These are phyloP conservation scores for Annulohypoxylon maeteangense DNA, from an alignment of 495 filamentous ascomycete species.

Conservation along the genomic window DNA sequence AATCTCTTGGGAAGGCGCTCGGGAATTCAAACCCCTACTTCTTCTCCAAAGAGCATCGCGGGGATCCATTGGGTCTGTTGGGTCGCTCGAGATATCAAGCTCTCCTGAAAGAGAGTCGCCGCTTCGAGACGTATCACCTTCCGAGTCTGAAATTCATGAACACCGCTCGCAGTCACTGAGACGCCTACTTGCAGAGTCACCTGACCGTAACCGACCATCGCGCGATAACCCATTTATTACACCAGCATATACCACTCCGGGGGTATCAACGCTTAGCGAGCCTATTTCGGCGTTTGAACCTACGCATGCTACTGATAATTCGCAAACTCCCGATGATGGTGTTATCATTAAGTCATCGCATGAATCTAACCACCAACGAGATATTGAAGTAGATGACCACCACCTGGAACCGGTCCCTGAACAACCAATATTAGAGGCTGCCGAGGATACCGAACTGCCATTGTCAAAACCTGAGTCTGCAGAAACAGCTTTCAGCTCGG, in stretches of 20 bases:
- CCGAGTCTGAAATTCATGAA: slow-evolving; percentile 16
- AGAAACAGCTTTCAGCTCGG: slow-evolving; percentile 47
- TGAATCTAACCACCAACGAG: slow-evolving; percentile 5
- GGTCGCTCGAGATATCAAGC: slow-evolving; percentile 14
- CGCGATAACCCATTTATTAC: slow-evolving; percentile 12
- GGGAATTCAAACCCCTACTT: slow-evolving; percentile 62
- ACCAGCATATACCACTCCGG: not conserved
- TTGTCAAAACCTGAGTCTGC: slow-evolving; percentile 35
- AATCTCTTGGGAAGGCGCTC: slow-evolving; percentile 61
- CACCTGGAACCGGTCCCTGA: slow-evolving; percentile 29
- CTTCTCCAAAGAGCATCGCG: slow-evolving; percentile 53
- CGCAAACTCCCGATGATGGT: not conserved
- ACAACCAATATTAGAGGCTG: slow-evolving; percentile 9
- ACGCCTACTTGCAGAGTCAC: slow-evolving; percentile 5
- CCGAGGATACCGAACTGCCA: slow-evolving; percentile 19
- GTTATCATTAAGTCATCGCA: not conserved
- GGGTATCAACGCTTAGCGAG: not conserved
- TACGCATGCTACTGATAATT: not conserved
- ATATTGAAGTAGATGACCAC: slow-evolving; percentile 13
- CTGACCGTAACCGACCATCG: not conserved
- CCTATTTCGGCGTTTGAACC: not conserved
- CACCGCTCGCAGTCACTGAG: slow-evolving; percentile 8
- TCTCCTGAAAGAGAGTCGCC: slow-evolving; percentile 35
- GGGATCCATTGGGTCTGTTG: slow-evolving; percentile 18
- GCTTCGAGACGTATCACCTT: slow-evolving; percentile 15